Conservation (phyloP, 139 green algal genomes). For the Chlorella sp. region DNA sequence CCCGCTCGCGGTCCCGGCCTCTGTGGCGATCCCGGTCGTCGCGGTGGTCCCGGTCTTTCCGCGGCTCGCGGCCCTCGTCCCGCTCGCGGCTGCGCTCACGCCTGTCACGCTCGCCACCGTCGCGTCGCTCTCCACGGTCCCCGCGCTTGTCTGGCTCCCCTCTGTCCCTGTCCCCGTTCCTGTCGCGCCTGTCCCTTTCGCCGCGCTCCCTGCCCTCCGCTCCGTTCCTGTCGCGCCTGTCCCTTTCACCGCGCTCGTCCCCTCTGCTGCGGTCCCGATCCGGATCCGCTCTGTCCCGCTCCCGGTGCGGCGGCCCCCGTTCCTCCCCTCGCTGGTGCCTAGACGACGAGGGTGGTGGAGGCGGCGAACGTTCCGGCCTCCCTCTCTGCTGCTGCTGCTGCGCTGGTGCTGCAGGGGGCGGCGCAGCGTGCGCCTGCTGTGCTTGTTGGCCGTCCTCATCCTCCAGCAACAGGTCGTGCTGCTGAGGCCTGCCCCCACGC, state of each 20-base stretch:
- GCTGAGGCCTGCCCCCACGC: too few species aligned
- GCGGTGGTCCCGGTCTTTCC: too few species aligned
- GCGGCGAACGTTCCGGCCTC: too few species aligned
- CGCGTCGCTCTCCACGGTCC: background rate
- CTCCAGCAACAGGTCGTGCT: background rate
- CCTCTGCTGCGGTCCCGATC: background rate
- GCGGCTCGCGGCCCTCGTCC: background rate
- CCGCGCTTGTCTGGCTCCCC: background rate
- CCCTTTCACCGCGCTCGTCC: background rate
- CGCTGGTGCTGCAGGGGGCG: too few species aligned
- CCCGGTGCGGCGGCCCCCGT: too few species aligned
- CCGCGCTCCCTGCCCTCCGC: background rate
- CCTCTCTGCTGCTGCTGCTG: too few species aligned
- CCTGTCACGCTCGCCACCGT: background rate
- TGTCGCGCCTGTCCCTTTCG: background rate
- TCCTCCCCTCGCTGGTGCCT: too few species aligned
- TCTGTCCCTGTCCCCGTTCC: background rate
- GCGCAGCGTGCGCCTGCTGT: background rate
- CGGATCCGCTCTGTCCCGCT: background rate
- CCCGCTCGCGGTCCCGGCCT: background rate
- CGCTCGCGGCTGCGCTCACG: background rate
- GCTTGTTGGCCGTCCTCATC: background rate
- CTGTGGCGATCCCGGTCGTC: background rate
- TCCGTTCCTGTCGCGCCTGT: background rate
- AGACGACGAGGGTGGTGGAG: too few species aligned